phyloP scores from a whole-genome alignment of 2,329 filamentous ascomycete species.

The Fusarium kyushuense region DNA sequence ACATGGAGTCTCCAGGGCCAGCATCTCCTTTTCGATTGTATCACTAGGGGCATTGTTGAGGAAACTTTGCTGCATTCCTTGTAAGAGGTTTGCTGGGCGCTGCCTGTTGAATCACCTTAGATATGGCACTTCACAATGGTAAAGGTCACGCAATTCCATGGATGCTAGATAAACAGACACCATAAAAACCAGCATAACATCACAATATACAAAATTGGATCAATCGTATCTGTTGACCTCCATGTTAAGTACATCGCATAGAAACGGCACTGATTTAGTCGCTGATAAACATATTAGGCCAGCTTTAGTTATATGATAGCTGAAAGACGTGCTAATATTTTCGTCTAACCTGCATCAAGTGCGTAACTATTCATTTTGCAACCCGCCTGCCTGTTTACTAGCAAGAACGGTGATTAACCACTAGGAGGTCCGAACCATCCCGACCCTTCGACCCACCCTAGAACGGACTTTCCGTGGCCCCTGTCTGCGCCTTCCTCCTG shows the following conservation, averaged over 20 bases:
- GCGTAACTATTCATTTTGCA: no score
- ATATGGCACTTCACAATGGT: neutral
- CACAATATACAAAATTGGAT: neutral
- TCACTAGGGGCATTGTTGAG: neutral
- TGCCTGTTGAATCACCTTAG: neutral
- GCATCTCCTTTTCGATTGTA: neutral
- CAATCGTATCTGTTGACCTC: neutral
- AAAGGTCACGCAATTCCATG: neutral
- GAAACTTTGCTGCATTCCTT: neutral
- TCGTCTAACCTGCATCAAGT: no score
- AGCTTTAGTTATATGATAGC: no score
- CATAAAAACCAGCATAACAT: neutral
- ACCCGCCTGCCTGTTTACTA: neutral
- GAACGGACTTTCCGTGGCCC: constrained; percentile 29
- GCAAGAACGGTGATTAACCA: neutral
- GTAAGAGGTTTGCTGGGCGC: neutral
- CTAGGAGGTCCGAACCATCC: neutral
- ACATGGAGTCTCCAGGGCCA: no score
- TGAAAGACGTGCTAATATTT: no score
- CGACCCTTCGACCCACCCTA: constrained; percentile 21
- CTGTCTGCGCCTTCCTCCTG: constrained; percentile 10
- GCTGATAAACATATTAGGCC: no score
- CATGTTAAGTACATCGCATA: no score
- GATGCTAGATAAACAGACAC: neutral
- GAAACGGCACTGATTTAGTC: no score